These are phyloP conservation scores for Rhododendron williamsianum DNA, from an alignment of 148 eudicot genomes.

Conservation along the genomic window DNA sequence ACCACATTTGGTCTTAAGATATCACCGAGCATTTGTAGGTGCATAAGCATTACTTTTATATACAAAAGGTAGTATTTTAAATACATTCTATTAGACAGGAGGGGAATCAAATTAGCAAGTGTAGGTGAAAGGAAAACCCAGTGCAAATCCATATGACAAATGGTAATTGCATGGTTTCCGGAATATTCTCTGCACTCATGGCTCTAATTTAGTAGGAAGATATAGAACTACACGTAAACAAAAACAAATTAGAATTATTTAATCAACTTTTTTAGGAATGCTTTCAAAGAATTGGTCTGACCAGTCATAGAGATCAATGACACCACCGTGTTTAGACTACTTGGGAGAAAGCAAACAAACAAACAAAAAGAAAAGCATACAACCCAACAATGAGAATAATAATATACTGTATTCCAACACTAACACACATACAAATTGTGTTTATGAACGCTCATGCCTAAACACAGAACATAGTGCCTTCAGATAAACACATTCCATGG, in stretches of 20 bases:
- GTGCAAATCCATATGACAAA: background rate
- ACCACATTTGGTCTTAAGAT: background rate
- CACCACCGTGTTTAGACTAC: background rate
- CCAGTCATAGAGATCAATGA: background rate
- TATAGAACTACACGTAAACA: background rate
- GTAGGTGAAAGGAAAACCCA: background rate
- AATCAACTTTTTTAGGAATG: background rate
- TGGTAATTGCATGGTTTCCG: no score
- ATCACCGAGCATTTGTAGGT: background rate
- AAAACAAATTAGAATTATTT: background rate
- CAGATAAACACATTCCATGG: background rate
- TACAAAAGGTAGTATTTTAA: background rate
- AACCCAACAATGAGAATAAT: background rate
- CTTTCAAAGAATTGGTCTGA: background rate
- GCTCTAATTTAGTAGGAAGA: background rate
- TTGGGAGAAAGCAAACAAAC: background rate
- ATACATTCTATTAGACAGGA: background rate
- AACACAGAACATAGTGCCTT: background rate
- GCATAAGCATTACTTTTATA: background rate
- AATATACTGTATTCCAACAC: background rate
- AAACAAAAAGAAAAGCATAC: background rate
- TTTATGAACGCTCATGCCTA: background rate
- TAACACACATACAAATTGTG: background rate
- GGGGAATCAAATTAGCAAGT: background rate
- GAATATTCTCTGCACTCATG: background rate